Evolutionary conservation across 495 filamentous ascomycete genomes (phyloP).

Genomic region (Lentithecium fluviatile): DNA sequence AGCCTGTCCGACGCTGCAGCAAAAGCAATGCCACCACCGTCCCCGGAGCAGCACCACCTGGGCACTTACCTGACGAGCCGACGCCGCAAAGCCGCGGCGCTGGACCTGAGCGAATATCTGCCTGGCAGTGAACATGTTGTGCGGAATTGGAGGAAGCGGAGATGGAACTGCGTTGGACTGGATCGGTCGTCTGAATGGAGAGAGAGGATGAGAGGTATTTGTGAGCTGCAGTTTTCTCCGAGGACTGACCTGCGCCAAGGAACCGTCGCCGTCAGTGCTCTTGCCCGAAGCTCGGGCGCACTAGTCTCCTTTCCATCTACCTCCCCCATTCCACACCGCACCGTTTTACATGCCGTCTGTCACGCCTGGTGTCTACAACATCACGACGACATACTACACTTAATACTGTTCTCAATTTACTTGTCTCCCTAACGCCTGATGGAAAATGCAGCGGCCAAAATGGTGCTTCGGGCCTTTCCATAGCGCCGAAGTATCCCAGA

Average conservation of each 20-base stretch:
- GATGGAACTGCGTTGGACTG: constrained; percentile 24
- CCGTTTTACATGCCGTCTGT: no score
- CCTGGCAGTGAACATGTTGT: constrained; percentile 75
- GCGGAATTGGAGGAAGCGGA: constrained; percentile 23
- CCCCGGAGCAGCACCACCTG: constrained; percentile 21
- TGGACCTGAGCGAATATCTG: constrained; percentile 70
- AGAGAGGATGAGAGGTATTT: background rate
- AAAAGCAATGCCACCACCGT: constrained; percentile 39
- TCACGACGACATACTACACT: no score
- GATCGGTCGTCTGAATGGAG: constrained; percentile 3
- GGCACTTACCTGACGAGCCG: constrained; percentile 77
- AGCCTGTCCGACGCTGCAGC: constrained; percentile 7
- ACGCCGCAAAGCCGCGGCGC: constrained; percentile 90
- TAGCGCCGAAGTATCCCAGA: no score
- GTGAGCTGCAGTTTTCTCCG: constrained; percentile 7
- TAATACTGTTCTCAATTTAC: no score
- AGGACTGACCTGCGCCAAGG: background rate
- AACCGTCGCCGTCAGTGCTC: background rate
- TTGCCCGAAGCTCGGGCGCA: background rate
- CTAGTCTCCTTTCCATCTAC: no score
- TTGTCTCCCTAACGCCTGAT: no score
- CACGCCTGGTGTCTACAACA: background rate
- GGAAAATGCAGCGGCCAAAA: no score
- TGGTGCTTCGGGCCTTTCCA: no score
- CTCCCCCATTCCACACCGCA: no score